Percentiles rank a stretch among this genome's conserved stretches.
Conservation (phyloP, 139 green algal species). For the Desmodesmus armatus region DNA sequence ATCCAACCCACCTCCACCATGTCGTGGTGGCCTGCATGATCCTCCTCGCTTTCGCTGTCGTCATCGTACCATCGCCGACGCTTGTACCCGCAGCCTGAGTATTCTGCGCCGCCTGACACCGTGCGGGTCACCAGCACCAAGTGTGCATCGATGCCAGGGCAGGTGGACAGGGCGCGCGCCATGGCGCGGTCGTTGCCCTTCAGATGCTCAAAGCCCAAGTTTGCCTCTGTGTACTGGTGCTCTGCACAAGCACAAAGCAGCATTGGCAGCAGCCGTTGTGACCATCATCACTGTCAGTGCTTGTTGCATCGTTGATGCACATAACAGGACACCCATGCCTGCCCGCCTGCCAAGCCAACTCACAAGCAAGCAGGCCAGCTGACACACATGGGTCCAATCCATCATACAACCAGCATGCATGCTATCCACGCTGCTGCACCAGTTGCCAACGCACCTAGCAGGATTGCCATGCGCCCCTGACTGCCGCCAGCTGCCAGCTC, state of each 20-base stretch:
- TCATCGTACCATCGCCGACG: neutral
- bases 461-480: constrained; percentile 5
- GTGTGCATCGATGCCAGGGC: constrained; percentile 24
- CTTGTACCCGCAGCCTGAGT: neutral
- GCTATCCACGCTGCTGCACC: neutral
- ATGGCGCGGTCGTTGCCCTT: constrained; percentile 34
- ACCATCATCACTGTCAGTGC: neutral
- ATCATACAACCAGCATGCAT: neutral
- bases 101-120: neutral
- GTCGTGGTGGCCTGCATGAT: neutral
- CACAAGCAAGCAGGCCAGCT: neutral
- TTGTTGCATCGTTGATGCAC: too few species aligned
- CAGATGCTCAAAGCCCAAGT: constrained; percentile 34
- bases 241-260: neutral
- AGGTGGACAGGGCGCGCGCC: constrained; percentile 2
- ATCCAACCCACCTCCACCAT: constrained; percentile 1
- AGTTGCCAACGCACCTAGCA: neutral
- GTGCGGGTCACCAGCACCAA: constrained; percentile 39
- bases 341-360: too few species aligned
- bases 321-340: too few species aligned
- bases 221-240: constrained; percentile 42
- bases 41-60: neutral
- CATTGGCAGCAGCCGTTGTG: neutral
- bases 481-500: neutral
- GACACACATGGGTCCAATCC: neutral